A percentile compares a stretch with the other conserved stretches of the same genome.
phyloP scores from a whole-genome alignment of 2,329 filamentous ascomycete genomes.

The Fusarium paranaense region DNA sequence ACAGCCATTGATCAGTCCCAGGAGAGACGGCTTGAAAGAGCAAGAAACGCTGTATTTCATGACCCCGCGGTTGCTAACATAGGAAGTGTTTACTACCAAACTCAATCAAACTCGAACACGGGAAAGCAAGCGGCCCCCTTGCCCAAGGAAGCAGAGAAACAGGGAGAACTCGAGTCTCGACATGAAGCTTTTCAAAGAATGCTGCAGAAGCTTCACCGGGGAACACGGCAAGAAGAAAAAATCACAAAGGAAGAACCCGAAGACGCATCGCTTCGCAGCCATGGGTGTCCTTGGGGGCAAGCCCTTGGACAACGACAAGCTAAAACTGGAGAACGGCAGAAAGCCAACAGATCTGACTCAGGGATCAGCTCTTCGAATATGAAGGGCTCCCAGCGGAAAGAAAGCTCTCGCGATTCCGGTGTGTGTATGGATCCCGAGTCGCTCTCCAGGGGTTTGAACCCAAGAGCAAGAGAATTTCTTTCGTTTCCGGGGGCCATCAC shows the following conservation, averaged over 20 bases:
- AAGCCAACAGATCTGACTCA: constrained; percentile 14
- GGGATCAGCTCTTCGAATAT: constrained; percentile 5
- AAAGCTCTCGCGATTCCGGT: constrained; percentile 34
- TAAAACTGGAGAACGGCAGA: not conserved
- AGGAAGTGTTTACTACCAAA: not conserved
- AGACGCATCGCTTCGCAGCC: not conserved
- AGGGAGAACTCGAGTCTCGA: constrained; percentile 19
- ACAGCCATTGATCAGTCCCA: not conserved
- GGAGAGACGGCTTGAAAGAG: not conserved
- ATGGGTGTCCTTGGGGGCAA: constrained; percentile 5
- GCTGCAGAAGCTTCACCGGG: constrained; percentile 42
- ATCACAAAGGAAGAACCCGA: not conserved
- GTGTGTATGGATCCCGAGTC: constrained; percentile 15
- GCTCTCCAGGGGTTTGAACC: constrained; percentile 43
- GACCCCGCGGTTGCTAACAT: constrained; percentile 33
- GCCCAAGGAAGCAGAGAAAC: not conserved
- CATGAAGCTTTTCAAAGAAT: constrained; percentile 44
- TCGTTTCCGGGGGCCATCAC: constrained; percentile 36
- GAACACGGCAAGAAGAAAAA: not conserved
- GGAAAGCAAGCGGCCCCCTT: not conserved
- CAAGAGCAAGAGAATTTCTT: constrained; percentile 50
- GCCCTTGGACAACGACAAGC: not conserved
- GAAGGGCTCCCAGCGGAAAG: not conserved
- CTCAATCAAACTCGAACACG: not conserved
- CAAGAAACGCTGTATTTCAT: constrained; percentile 28